phyloP scores from a whole-genome alignment of 768 basidiomycete species.

The Kwoniella europaea region DNA sequence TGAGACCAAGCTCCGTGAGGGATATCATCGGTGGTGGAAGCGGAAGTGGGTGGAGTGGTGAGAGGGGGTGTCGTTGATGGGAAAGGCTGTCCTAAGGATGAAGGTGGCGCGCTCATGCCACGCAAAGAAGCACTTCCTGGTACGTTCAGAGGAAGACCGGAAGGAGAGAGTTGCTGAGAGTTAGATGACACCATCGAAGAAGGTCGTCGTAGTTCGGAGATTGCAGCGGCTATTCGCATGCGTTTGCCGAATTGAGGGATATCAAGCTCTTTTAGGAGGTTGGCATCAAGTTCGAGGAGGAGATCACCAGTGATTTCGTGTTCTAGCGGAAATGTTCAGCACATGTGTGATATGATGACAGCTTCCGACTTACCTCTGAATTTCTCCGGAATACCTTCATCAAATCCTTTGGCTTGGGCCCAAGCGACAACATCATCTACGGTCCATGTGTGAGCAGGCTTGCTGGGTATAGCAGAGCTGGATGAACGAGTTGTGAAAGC shows the following conservation, averaged over 20 bases:
- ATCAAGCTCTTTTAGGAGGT: constrained; percentile 93
- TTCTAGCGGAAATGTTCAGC: constrained; percentile 63
- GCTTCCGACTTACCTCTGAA: constrained; percentile 73
- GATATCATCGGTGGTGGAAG: constrained; percentile 22
- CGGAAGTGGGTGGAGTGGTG: constrained; percentile 29
- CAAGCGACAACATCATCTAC: constrained; percentile 89
- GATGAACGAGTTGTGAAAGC: constrained; percentile 9
- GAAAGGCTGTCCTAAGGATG: constrained; percentile 30
- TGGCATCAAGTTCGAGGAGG: constrained; percentile 88
- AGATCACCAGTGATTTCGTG: constrained; percentile 99
- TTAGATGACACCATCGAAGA: constrained; percentile 63
- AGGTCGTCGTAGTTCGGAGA: constrained; percentile 78
- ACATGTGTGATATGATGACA: neutral
- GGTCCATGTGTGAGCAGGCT: constrained; percentile 72
- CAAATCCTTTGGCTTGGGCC: constrained; percentile 83
- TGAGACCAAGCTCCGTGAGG: constrained; percentile 33
- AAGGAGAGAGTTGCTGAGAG: constrained; percentile 60
- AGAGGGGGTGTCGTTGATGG: constrained; percentile 34
- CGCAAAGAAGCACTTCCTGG: constrained; percentile 20
- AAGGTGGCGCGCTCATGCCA: constrained; percentile 45
- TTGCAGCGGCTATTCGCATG: constrained; percentile 88
- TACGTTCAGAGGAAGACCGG: constrained; percentile 15
- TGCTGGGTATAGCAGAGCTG: constrained; percentile 6
- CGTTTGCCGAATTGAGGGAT: constrained; percentile 94
- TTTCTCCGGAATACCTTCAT: constrained; percentile 77